Percentiles rank a stretch among this genome's conserved stretches.
phyloP scores from a whole-genome alignment of 1,284 basidiomycete species.

The Neotropicomus parvogracilis region DNA sequence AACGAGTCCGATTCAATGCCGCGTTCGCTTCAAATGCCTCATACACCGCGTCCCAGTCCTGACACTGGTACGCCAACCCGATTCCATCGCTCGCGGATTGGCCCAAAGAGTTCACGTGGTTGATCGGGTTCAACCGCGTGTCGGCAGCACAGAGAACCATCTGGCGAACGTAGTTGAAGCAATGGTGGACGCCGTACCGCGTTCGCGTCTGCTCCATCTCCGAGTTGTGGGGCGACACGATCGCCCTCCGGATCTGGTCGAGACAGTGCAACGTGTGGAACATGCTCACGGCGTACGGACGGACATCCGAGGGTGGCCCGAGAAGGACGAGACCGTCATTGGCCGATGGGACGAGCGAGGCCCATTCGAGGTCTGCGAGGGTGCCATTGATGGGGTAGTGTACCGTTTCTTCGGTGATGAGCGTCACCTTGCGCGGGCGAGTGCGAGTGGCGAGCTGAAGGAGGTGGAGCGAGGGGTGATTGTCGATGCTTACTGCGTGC shows the following conservation, averaged over 20 bases:
- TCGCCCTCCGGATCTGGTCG: constrained; percentile 22
- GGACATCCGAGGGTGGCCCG: constrained; percentile 2
- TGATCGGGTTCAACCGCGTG: constrained; percentile 28
- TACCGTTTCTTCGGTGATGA: constrained; percentile 30
- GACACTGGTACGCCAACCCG: constrained; percentile 21
- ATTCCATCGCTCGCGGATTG: constrained; percentile 20
- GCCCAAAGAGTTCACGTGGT: constrained; percentile 16
- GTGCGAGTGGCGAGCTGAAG: constrained; percentile 17
- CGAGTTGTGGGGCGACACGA: constrained; percentile 1
- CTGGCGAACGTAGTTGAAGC: constrained; percentile 37
- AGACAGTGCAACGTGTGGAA: constrained; percentile 26
- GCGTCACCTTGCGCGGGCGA: neutral
- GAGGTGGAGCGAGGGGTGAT: constrained; percentile 11
- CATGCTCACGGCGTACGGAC: constrained; percentile 25
- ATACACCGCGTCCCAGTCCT: constrained; percentile 24
- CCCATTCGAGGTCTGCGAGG: constrained; percentile 30
- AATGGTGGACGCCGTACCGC: constrained; percentile 27
- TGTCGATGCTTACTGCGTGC: constrained; percentile 15
- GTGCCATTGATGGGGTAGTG: constrained; percentile 27
- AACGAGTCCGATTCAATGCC: constrained; percentile 22
- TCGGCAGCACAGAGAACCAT: constrained; percentile 32
- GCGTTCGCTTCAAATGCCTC: constrained; percentile 21
- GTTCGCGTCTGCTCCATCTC: neutral
- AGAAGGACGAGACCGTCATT: constrained; percentile 29
- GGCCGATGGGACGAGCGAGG: constrained; percentile 28